Evolutionary conservation across 768 basidiomycete genomes (phyloP), one percentile per base, ranked within the genome.

Genomic region (Hericium rajendrae): DNA sequence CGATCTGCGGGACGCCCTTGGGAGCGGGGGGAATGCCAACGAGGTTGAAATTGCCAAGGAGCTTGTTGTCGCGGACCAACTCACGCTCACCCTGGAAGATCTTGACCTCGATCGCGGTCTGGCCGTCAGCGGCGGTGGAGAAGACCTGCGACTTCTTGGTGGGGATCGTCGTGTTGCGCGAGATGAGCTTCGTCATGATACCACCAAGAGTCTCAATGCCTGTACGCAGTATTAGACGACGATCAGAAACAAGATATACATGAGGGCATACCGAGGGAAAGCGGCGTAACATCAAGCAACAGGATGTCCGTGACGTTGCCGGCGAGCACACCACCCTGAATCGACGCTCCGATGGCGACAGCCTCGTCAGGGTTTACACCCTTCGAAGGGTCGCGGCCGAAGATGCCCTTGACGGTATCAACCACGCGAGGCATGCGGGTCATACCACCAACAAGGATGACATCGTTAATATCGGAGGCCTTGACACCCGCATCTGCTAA

Each of bases 31-130:
- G 95, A 57, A 99, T 94, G 53, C 95, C 97, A 59, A 94, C 92
- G 60, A 99, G 89, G 76, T 97, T 97, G 87, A 99, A 99, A 79
- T 97, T 95, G 60, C 97, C 97, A 57, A 99, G 87, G 6, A 97
- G 75, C 75, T 98, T 99, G 85, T 98, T 98, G 77, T 98, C 97
- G 56, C 90, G 81, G 57, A 97, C 94, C 64, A 98, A 84, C 70
- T 97, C 97, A 77, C 97, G 94, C 78, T 99, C 97, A 68, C 97
- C 97, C 76, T 99, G 97, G 81, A 84, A 99, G 65, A 99, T 94
- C 84, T 98, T 98, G 72, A 99, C 95, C 72, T 98, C 94, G 63
- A 99, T 97, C 39, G 95, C 94, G n/a, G 90, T 95, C 74, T 99
- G 97, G 54, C 97, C 95, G 60, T 99, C 97, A 40, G 95, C 95